A percentile compares a stretch with the other conserved stretches of the same genome.
Evolutionary conservation across 2,329 filamentous ascomycete genomes (phyloP).

Genomic region (Fusarium mangiferae): DNA sequence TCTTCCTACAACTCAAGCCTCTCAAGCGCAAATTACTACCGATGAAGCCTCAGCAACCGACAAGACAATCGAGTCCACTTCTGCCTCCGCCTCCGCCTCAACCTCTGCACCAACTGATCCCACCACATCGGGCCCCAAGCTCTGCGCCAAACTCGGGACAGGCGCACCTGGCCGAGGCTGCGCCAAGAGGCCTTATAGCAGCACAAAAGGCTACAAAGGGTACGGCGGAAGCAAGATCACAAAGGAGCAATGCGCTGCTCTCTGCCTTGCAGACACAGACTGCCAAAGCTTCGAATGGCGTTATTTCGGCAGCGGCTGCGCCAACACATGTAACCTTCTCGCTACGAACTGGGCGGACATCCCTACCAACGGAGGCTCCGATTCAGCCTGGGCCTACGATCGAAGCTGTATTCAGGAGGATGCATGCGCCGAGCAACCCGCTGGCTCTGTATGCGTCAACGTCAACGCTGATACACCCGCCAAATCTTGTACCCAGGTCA

Average conservation of each 20-base stretch:
- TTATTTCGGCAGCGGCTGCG: constrained; percentile 19
- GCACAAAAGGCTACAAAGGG: constrained; percentile 27
- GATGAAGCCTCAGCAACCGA: not conserved
- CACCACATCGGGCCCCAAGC: constrained; percentile 4
- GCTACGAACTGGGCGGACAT: constrained; percentile 3
- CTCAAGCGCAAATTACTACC: not conserved
- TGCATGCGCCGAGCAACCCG: constrained; percentile 15
- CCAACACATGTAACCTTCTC: constrained; percentile 29
- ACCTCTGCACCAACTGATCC: not conserved
- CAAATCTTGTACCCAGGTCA: constrained; percentile 15
- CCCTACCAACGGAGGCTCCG: constrained; percentile 5
- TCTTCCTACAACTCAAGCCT: not conserved
- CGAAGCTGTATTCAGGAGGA: constrained; percentile 28
- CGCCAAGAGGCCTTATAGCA: constrained; percentile 31
- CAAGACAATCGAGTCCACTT: not conserved
- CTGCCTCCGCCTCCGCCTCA: not conserved
- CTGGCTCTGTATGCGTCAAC: constrained; percentile 28
- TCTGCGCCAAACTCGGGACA: constrained; percentile 26
- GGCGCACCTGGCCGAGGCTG: constrained; percentile 28
- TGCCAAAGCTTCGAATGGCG: constrained; percentile 38
- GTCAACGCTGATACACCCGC: constrained; percentile 30
- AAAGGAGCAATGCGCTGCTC: constrained; percentile 31
- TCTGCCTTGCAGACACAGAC: constrained; percentile 25
- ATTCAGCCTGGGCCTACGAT: constrained; percentile 32
- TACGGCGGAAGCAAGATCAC: constrained; percentile 23